Evolutionary conservation across 495 filamentous ascomycete genomes (phyloP).

Genomic region (Chaetomidium leptoderma): DNA sequence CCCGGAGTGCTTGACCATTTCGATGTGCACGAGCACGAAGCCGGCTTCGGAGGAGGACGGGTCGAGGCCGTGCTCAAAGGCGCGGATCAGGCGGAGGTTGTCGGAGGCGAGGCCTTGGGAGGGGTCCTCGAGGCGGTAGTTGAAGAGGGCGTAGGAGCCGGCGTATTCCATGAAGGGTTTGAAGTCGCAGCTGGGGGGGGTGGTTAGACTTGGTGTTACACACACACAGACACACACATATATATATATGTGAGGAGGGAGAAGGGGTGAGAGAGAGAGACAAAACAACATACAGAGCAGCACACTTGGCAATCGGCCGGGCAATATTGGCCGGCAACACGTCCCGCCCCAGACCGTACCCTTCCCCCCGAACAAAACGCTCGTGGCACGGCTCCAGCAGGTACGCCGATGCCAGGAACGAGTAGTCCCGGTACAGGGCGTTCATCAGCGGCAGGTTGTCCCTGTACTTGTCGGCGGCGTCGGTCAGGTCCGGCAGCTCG

Average conservation of each 20-base stretch:
- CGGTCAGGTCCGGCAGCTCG: conserved; percentile 70
- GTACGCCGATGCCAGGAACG: conserved; percentile 82
- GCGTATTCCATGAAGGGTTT: conserved; percentile 96
- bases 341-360: conserved; percentile 71
- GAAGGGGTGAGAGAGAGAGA: background rate
- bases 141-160: conserved; percentile 85
- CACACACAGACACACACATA: too few relatives aligned
- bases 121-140: conserved; percentile 70
- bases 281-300: conserved; percentile 32
- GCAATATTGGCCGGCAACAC: conserved; percentile 65
- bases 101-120: conserved; percentile 61
- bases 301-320: conserved; percentile 70
- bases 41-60: conserved; percentile 85
- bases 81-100: conserved; percentile 80
- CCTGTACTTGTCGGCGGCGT: conserved; percentile 62
- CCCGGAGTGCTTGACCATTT: conserved; percentile 77
- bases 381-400: conserved; percentile 92
- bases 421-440: conserved; percentile 84
- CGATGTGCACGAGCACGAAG: conserved; percentile 77
- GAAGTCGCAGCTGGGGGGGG: conserved; percentile 51
- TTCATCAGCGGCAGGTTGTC: conserved; percentile 70
- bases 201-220: too few relatives aligned
- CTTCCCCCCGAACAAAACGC: conserved; percentile 59
- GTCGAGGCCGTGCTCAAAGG: conserved; percentile 82
- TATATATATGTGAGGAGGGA: too few relatives aligned